Base-by-base conservation (phyloP, 306 rosid species). In the Vicia faba region DNA sequence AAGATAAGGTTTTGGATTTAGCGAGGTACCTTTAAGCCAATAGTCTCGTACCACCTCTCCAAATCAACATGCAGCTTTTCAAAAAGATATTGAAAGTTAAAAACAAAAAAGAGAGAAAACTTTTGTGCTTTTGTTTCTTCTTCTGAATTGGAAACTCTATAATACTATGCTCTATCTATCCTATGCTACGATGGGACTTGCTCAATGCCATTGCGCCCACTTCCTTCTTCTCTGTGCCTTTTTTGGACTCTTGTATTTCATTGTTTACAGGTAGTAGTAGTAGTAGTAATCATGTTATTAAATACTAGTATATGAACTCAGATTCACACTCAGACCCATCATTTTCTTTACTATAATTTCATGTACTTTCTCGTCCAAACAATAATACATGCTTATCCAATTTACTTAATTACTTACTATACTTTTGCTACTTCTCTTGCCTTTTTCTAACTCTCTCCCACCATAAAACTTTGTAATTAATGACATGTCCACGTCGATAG, bases 1-100 rank as follows among this genome's bases (percentile, higher is more conserved):
- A 61, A 68, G 97, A 88, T 91, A 83, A 86, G 89, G 82, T 82
- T 84, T 61, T 69, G 76, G 80, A 84, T 84, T 57, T 82, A 40
- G 71, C 49, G 71, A 73, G 54, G 77, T 78, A 76, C 82, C 46
- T 55, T 39, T 63, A 18, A 26, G 28, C 84, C 83, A 79, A 82
- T 81, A 29, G 55, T 69, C 60, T 73, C 35, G 57, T 68, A 59
- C 83, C 83, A 85, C 78, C 80, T 77, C 75, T 81, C 72, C 76
- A 85, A 64, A 80, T 84, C 81, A 80, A 70, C 44, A 35, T 8
- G 77, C 79, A 72, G 61, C 67, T 78, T 81, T 87, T 74, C 56
- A 61, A 29, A 20, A 46, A 45, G 44, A 70, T 64, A 14, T 33
- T 20, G 16, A 62, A 64, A 55, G 48, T 7, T 29, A 50, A 57